These are phyloP conservation scores for Cryptococcus sp. DNA, from an alignment of 1,284 basidiomycete genomes.

Conservation along the genomic window DNA sequence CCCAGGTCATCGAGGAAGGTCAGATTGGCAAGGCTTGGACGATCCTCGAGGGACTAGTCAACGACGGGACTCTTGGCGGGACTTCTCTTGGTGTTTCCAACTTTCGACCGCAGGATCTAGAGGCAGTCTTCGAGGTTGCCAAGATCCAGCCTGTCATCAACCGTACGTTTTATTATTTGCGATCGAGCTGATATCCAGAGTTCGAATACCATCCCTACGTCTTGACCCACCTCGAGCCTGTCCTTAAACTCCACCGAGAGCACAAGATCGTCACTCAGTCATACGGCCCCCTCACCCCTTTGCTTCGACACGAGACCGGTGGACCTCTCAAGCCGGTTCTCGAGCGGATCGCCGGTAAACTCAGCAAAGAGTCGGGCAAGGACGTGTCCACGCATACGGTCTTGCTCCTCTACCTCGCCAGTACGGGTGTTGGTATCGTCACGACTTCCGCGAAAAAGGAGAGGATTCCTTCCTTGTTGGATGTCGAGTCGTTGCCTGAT, in stretches of 20 bases:
- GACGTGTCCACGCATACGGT: slow-evolving; percentile 56
- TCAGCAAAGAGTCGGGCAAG: slow-evolving; percentile 41
- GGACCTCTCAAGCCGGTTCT: slow-evolving; percentile 55
- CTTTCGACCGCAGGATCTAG: slow-evolving; percentile 35
- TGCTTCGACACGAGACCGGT: slow-evolving; percentile 53
- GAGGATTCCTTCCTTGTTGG: slow-evolving; percentile 60
- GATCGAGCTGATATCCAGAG: slow-evolving; percentile 36
- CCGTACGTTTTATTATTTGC: slow-evolving; percentile 50
- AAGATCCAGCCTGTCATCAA: slow-evolving; percentile 65
- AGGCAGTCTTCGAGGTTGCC: slow-evolving; percentile 43
- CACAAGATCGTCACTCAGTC: slow-evolving; percentile 60
- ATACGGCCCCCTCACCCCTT: slow-evolving; percentile 54
- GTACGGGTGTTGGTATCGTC: slow-evolving; percentile 56
- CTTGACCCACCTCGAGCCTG: slow-evolving; percentile 55
- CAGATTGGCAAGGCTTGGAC: slow-evolving; percentile 24
- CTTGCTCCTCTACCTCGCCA: slow-evolving; percentile 58
- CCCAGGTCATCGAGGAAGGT: slow-evolving; percentile 19
- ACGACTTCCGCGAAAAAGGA: slow-evolving; percentile 63
- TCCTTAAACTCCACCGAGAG: slow-evolving; percentile 55
- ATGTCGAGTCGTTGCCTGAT: slow-evolving; percentile 54
- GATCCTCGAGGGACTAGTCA: slow-evolving; percentile 31
- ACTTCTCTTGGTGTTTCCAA: slow-evolving; percentile 42
- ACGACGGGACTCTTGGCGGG: slow-evolving; percentile 56
- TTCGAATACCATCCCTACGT: slow-evolving; percentile 73
- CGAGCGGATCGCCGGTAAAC: slow-evolving; percentile 47